phyloP scores from a whole-genome alignment of 441 rosid genomes.

The Aquilaria agallochum region DNA sequence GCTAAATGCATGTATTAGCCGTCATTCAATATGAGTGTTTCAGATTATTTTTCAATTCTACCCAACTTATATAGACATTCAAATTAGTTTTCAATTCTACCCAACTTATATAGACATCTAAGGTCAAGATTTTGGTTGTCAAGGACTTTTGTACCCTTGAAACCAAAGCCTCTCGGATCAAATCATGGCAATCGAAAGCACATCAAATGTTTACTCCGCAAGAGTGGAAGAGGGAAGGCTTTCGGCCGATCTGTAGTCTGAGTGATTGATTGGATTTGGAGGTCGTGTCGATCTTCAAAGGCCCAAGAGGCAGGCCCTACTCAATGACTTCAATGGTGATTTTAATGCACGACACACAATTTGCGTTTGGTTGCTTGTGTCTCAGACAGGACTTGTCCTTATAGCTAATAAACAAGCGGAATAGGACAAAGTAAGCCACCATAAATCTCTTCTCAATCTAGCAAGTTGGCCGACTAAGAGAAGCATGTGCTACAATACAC shows the following conservation, averaged over 20 bases:
- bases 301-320: slow-evolving; percentile 32
- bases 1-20: no score
- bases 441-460: slow-evolving; percentile 1
- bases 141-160: no score
- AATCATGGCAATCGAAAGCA: no score
- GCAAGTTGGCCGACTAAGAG: not conserved
- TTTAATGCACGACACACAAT: slow-evolving; percentile 20
- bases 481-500: not conserved
- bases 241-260: not conserved
- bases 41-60: no score
- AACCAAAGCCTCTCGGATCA: no score
- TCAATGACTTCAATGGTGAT: slow-evolving; percentile 17
- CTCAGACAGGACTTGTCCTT: slow-evolving; percentile 18
- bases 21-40: no score
- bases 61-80: no score
- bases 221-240: no score
- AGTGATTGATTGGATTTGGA: slow-evolving; percentile 35
- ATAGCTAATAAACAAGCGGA: slow-evolving; percentile 3
- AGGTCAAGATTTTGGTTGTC: no score
- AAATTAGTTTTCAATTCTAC: no score
- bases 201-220: no score
- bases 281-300: slow-evolving; percentile 36
- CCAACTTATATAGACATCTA: no score
- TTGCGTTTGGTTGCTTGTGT: slow-evolving; percentile 29
- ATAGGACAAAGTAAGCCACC: slow-evolving; percentile 26